Base-by-base conservation (phyloP, 2,329 filamentous ascomycete species). In the Apiospora kogelbergensis region DNA sequence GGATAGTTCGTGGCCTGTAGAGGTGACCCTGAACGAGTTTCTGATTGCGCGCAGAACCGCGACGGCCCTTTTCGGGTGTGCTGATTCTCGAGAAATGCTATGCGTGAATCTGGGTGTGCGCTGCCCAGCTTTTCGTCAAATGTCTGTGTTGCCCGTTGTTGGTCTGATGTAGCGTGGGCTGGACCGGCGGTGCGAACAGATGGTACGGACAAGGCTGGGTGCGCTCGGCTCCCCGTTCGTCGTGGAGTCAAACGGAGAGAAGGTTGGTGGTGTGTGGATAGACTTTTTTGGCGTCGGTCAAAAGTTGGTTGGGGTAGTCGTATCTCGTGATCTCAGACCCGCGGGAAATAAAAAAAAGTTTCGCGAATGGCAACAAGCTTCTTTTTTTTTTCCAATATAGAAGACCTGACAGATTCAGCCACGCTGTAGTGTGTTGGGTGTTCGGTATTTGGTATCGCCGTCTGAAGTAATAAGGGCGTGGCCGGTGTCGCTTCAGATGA, bases 31-130 rank as follows among this genome's bases (percentile, higher is more conserved):
- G 53, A 22, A 37, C 17, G 53, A 9, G 53, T 60, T 60, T 60
- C 53, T 60, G 53, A 37, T 60, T 60, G 53, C 53, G 53, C 53
- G 53, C 53, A 60, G 53, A 60, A 60, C 17, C 53, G 53, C 53
- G 53, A n/a, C 17, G 0, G 53, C 22, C 33, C 17, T 11, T 60
- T 60, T 60, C 20, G 26, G 30, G 17, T 37, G 30, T 11, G 3
- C 30, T 60, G 30, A 33, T 22, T 37, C 26, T 37, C 53, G 17
- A 30, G 53, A 9, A 6, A 33, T 10, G 33, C 7, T 60, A 7
- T 9, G 53, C 37, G 53, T 9, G 30, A 37, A n/a, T 10, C 17
- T 37, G 30, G 30, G 53, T 60, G 20, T 10, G 17, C 30, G 20
- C 53, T 17, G 5, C 17, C 53, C 17, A n/a, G 9, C 7, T 37